Conservation (phyloP, 192 early-diverging fungal species). For the Gryganskiella cystojenkinii region DNA sequence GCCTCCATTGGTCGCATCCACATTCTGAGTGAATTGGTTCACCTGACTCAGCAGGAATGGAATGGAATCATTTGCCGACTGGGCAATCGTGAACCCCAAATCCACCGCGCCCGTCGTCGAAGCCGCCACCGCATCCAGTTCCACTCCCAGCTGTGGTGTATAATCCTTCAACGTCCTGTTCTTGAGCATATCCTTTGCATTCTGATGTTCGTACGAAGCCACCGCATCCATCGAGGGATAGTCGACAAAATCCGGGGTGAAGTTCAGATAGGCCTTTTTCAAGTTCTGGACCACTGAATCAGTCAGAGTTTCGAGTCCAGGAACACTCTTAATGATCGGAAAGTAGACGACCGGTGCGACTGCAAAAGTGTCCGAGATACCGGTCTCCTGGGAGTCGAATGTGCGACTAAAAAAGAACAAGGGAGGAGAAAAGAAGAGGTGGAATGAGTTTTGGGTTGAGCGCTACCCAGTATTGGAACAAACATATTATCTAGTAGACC, state of each 20-base stretch:
- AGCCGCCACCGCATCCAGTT: conserved; percentile 34
- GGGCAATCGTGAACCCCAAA: conserved; percentile 36
- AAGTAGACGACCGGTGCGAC: conserved; percentile 17
- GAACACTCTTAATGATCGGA: conserved; percentile 23
- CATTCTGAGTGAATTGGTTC: conserved; percentile 32
- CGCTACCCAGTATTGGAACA: no score
- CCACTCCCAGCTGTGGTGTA: conserved; percentile 36
- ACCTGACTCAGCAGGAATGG: conserved; percentile 37
- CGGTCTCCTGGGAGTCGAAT: conserved; percentile 19
- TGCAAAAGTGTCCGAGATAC: conserved; percentile 12
- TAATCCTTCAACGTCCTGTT: conserved; percentile 36
- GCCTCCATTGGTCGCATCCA: conserved; percentile 28
- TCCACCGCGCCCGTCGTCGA: conserved; percentile 25
- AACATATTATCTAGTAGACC: no score
- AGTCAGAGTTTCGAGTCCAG: conserved; percentile 31
- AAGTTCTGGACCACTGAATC: conserved; percentile 15
- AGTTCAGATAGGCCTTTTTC: background rate
- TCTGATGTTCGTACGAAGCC: conserved; percentile 35
- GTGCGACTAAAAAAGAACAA: conserved; percentile 3
- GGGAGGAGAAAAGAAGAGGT: background rate
- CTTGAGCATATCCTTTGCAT: conserved; percentile 46
- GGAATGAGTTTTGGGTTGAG: background rate
- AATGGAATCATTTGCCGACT: conserved; percentile 25
- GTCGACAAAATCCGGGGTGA: conserved; percentile 39
- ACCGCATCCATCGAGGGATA: conserved; percentile 44